Conservation (phyloP, 352 stramenopile genomes). For the Pythium vanterpoolii region DNA sequence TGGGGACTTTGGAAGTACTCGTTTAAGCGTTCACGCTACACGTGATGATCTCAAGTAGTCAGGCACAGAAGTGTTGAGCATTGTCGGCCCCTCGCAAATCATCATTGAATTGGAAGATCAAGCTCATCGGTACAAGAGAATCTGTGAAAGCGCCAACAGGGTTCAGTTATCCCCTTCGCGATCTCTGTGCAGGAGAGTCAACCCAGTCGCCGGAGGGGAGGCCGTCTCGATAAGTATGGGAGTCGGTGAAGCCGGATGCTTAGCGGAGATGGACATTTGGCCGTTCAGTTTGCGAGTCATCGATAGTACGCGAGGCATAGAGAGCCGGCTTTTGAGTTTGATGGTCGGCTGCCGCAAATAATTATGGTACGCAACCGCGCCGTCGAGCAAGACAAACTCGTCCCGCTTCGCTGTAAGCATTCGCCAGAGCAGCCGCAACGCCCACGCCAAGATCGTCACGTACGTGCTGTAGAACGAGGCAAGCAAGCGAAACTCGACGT, state of each 20-base stretch:
- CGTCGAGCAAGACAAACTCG: constrained; percentile 19
- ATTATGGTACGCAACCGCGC: constrained; percentile 18
- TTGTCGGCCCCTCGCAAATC: neutral
- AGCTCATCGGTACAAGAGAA: neutral
- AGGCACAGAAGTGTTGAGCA: neutral
- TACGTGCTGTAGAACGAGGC: constrained; percentile 19
- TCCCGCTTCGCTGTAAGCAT: neutral
- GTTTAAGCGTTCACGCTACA: constrained; percentile 24
- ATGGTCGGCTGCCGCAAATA: constrained; percentile 10
- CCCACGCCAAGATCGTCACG: constrained; percentile 10
- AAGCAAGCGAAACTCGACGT: constrained; percentile 19
- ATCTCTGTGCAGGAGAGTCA: neutral
- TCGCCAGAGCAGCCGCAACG: constrained; percentile 12
- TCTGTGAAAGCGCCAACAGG: neutral
- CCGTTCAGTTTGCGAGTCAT: neutral
- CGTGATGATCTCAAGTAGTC: neutral
- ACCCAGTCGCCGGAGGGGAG: neutral
- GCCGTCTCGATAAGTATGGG: neutral
- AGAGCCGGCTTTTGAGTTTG: neutral
- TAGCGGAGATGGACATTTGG: neutral
- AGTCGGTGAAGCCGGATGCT: neutral
- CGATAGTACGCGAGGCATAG: neutral
- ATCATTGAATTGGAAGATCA: neutral
- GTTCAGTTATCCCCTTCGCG: neutral
- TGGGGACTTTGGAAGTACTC: constrained; percentile 39